Base-by-base conservation (phyloP, 164 flowering plant species). In the Platanus orientalis region DNA sequence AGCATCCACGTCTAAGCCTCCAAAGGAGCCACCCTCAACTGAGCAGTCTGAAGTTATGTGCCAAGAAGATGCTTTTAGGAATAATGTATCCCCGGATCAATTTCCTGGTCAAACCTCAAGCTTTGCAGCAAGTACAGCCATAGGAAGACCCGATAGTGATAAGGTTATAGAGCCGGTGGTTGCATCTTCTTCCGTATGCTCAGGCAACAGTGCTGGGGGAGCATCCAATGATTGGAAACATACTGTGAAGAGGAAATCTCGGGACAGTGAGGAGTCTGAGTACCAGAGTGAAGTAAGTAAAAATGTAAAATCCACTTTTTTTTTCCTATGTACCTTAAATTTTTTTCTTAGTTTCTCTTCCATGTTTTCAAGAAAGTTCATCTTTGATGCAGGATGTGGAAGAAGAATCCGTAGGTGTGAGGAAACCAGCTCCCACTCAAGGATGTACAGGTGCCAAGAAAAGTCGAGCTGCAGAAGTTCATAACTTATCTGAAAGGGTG, bases 391-490 rank as follows among this genome's bases (percentile, higher is more conserved):
- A 94, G 99, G 96, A 89, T 71, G 75, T 67, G 62, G 97, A 88
- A 68, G 96, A 88, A 69, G 97, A 94, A 58, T 89, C 90, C 20
- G 66, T 78, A 28, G 87, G 75, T 67, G 81, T 60, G 7, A 85
- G 72, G 62, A 91, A 82, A 71, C 56, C 76, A 26, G 58, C 71
- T 65, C 52, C 72, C 51, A 75, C 84, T 63, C 11, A 67, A 0
- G 76, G 92, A 30, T 76, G 90, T 34, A n/a, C n/a, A n/a, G n/a
- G n/a, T n/a, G n/a, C n/a, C n/a, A 94, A 89, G 87, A 83, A 93
- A 81, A 88, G 90, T 72, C 85, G 99, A 27, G 92, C 94, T 47
- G 97, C 99, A 61, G 99, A 94, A 85, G 96, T 94, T 57, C 99
- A 94, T 71, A 94, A 94, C 74, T 79, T 94, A 65, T 91, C 96